A percentile compares a stretch with the other conserved stretches of the same genome.
phyloP scores from a whole-genome alignment of 805 yeast species.

The Zygosaccharomyces kombuchaensis region DNA sequence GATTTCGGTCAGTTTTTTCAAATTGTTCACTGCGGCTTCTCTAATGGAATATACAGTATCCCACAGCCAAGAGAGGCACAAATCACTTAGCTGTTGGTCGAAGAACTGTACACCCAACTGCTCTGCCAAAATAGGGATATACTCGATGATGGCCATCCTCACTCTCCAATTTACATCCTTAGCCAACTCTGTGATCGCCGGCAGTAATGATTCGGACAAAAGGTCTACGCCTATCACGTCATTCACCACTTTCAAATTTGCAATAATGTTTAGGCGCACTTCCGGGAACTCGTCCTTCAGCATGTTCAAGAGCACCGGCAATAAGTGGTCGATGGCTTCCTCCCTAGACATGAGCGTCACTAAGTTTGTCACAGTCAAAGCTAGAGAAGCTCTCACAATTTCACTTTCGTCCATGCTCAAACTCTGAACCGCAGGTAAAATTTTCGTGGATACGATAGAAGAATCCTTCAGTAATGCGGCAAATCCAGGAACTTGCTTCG shows the following conservation, averaged over 20 bases:
- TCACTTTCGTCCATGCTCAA: constrained; percentile 89
- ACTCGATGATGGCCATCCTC: constrained; percentile 92
- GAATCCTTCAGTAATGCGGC: constrained; percentile 47
- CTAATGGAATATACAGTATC: constrained; percentile 95
- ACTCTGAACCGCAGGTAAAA: constrained; percentile 78
- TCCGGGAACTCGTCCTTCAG: constrained; percentile 95
- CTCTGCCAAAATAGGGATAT: constrained; percentile 89
- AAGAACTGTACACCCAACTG: constrained; percentile 92
- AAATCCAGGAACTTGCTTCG: constrained; percentile 83
- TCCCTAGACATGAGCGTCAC: constrained; percentile 85
- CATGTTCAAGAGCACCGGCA: constrained; percentile 90
- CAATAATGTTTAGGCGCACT: constrained; percentile 89
- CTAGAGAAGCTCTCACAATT: constrained; percentile 88
- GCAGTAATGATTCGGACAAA: constrained; percentile 80
- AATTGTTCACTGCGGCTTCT: constrained; percentile 88
- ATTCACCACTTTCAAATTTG: constrained; percentile 86
- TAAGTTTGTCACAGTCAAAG: constrained; percentile 78
- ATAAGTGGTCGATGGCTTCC: constrained; percentile 69
- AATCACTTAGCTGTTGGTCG: constrained; percentile 82
- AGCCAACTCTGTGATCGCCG: constrained; percentile 94
- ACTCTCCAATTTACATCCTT: constrained; percentile 98
- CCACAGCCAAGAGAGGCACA: constrained; percentile 98
- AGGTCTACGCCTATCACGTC: constrained; percentile 90
- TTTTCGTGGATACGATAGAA: constrained; percentile 55
- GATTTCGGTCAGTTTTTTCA: constrained; percentile 72